phyloP scores from a whole-genome alignment of 1,284 basidiomycete species.

The Trametes polyzona region DNA sequence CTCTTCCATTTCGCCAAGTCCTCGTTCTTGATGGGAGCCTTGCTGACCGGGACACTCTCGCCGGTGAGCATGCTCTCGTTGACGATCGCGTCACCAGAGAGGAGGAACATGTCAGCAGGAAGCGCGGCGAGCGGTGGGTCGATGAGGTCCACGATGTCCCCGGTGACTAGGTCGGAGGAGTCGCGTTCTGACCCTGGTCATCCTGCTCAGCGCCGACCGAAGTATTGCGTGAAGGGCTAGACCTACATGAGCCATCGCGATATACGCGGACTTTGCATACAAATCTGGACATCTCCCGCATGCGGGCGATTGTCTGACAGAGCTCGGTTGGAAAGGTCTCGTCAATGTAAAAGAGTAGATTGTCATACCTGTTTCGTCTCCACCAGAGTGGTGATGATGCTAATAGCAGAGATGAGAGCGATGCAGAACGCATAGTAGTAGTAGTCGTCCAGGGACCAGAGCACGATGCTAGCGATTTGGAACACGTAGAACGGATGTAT shows the following conservation, averaged over 20 bases:
- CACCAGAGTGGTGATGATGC: constrained; percentile 86
- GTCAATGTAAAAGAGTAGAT: not conserved
- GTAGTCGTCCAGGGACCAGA: constrained; percentile 96
- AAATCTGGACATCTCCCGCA: constrained; percentile 97
- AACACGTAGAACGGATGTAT: constrained; percentile 98
- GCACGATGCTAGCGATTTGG: constrained; percentile 93
- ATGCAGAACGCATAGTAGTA: constrained; percentile 99
- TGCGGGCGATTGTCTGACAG: constrained; percentile 82
- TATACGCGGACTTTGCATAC: constrained; percentile 81
- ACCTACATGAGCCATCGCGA: constrained; percentile 74
- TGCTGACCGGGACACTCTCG: constrained; percentile 93
- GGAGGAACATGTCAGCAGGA: constrained; percentile 91
- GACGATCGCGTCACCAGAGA: constrained; percentile 96
- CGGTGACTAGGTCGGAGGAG: constrained; percentile 87
- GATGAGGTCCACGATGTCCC: constrained; percentile 91
- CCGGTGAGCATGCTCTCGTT: constrained; percentile 99
- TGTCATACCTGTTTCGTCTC: constrained; percentile 84
- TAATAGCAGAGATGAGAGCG: constrained; percentile 87
- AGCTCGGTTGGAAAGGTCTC: too few relatives aligned
- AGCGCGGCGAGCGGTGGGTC: constrained; percentile 76
- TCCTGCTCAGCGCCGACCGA: not conserved
- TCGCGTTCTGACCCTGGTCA: constrained; percentile 70
- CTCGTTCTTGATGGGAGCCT: constrained; percentile 77
- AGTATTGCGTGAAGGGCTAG: not conserved
- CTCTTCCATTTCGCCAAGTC: constrained; percentile 75